Evolutionary conservation across 1,284 basidiomycete species (phyloP), one percentile per base, ranked within the genome.

Genomic region (Boletus semigastroideus): DNA sequence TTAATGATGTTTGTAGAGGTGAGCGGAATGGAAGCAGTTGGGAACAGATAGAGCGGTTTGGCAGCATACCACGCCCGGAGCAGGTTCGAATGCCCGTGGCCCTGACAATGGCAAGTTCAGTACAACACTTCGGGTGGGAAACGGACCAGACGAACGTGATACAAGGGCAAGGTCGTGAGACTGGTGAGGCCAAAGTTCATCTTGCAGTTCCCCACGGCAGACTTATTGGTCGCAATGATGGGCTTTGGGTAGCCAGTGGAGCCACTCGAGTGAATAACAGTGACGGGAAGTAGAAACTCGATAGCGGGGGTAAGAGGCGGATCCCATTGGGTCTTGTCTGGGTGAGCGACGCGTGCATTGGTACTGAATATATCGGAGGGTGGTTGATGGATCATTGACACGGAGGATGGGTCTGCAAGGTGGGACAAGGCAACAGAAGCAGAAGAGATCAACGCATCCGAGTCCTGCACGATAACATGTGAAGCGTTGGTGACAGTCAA

Each of bases 221-320:
- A 66, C 38, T 67, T 67, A 60, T 80, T 78, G 0, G 71, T 73
- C 42, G 72, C 62, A 19, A 67, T 63, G 39, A 79, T 72, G 0
- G 78, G 77, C 60, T 83, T 79, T 11, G 72, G 73, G 56, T 70
- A 72, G 2, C 72, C 72, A 19, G 73, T 72, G 13, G 81, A 83
- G 34, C 84, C 83, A 1, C 76, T 78, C 4, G 83, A 84, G 57
- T 86, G 84, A n/a, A 86, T 69, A 48, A 84, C 75, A 11, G 82
- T 76, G 12, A 76, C 70, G 2, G 76, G 73, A 19, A 80, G 63
- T 16, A 67, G 58, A 6, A 54, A 53, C 58, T 83, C 80, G 48
- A 76, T 67, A 16, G 78, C 70, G 2, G 78, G 78, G 1, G 65
- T 72, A n/a, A 82, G 64, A 37, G 68, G 60, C 2, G 67, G 56